Percentiles rank a stretch among this genome's conserved stretches.
These are phyloP conservation scores for Entoloma clypeatum DNA, from an alignment of 1,284 basidiomycete genomes.

Conservation along the genomic window DNA sequence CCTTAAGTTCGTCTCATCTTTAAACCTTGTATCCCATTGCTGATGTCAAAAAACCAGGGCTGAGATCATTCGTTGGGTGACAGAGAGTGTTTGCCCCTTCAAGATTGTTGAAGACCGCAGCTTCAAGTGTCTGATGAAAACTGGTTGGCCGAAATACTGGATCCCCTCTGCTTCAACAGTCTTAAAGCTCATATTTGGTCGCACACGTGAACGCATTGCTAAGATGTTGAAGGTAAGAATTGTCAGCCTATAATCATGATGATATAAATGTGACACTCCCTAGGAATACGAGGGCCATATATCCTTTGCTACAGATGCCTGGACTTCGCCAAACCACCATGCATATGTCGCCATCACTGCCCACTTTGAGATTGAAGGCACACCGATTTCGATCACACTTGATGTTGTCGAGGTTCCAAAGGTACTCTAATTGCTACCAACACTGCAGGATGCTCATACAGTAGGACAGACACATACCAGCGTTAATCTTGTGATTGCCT, in stretches of 20 bases:
- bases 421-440: no score
- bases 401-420: no score
- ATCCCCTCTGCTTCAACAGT: conserved; percentile 24
- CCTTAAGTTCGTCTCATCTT: no score
- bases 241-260: background rate
- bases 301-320: conserved; percentile 20
- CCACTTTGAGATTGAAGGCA: conserved; percentile 17
- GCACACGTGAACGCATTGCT: conserved; percentile 18
- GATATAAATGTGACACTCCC: conserved; percentile 2
- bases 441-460: no score
- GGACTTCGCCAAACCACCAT: conserved; percentile 21
- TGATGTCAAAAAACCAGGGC: no score
- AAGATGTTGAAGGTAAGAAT: conserved; percentile 22
- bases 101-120: conserved; percentile 22
- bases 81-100: conserved; percentile 21
- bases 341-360: conserved; percentile 20
- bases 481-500: conserved; percentile 16
- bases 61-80: conserved; percentile 24
- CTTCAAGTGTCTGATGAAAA: conserved; percentile 25
- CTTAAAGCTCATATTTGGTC: conserved; percentile 21
- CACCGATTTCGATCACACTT: conserved; percentile 18
- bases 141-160: conserved; percentile 24
- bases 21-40: no score
- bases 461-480: conserved; percentile 19
- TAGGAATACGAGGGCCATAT: conserved; percentile 23